A percentile compares a stretch with the other conserved stretches of the same genome.
Evolutionary conservation across 148 eudicot genomes (phyloP).

Genomic region (Rhododendron ovatum): DNA sequence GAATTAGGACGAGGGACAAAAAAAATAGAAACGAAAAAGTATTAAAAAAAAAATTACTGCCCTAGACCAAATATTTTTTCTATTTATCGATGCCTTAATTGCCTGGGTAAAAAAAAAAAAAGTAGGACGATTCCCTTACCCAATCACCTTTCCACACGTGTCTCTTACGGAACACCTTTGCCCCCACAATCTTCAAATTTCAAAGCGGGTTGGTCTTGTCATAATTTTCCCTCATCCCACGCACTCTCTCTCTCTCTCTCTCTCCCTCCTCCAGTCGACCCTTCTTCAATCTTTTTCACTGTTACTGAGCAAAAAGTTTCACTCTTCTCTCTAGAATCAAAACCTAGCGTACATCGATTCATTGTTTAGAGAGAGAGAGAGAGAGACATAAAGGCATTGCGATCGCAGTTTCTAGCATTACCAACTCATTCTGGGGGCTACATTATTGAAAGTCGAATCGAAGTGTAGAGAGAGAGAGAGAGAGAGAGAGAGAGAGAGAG

Average conservation of each 20-base stretch:
- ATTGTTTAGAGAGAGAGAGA: not conserved
- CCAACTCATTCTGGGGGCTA: not conserved
- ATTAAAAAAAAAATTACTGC: too few relatives aligned
- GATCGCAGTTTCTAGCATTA: not conserved
- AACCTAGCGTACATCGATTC: not conserved
- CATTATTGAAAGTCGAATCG: not conserved
- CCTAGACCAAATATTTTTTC: too few relatives aligned
- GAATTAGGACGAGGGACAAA: too few relatives aligned
- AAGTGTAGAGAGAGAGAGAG: not conserved
- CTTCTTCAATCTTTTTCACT: not conserved
- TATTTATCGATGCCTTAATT: not conserved
- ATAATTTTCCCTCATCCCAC: not conserved
- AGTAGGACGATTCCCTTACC: not conserved
- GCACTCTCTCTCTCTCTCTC: not conserved
- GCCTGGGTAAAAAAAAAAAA: not conserved
- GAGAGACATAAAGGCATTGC: not conserved
- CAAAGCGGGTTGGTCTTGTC: not conserved
- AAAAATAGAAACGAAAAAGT: too few relatives aligned
- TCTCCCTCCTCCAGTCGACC: not conserved
- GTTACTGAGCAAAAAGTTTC: not conserved
- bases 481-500: constrained; percentile 10
- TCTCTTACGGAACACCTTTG: not conserved
- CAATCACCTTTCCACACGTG: not conserved
- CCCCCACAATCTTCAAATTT: not conserved
- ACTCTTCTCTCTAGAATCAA: not conserved